These are phyloP conservation scores for Arctium minus DNA, from an alignment of 129 eudicot species.

Conservation along the genomic window DNA sequence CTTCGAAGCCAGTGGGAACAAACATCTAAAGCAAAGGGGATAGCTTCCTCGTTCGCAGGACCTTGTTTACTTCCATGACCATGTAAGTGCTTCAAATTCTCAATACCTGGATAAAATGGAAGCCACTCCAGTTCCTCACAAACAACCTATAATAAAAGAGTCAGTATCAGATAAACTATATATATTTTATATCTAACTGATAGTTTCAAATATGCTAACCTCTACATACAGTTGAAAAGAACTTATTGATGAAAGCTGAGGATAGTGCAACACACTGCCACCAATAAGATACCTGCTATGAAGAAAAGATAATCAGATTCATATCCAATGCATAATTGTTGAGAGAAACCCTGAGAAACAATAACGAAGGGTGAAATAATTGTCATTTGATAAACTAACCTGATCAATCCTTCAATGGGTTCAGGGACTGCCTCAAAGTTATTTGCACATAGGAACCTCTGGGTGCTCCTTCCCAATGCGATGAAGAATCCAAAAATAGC, in stretches of 20 bases:
- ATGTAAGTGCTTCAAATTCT: slow-evolving; percentile 40
- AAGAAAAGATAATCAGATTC: slow-evolving; percentile 8
- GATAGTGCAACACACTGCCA: slow-evolving; percentile 92
- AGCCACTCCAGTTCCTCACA: slow-evolving; percentile 99
- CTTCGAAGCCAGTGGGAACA: slow-evolving; percentile 86
- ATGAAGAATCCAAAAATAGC: slow-evolving; percentile 29
- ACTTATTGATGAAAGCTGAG: slow-evolving; percentile 93
- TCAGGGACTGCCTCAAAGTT: slow-evolving; percentile 62
- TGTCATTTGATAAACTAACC: slow-evolving; percentile 36
- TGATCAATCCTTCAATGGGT: slow-evolving; percentile 75
- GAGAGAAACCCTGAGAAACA: background rate
- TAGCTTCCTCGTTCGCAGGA: slow-evolving; percentile 81
- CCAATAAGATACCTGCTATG: slow-evolving; percentile 78
- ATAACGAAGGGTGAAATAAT: background rate
- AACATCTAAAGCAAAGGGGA: slow-evolving; percentile 75
- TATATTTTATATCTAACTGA: background rate
- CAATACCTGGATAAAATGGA: slow-evolving; percentile 75
- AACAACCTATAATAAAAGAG: slow-evolving; percentile 57
- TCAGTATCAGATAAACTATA: background rate
- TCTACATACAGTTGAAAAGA: slow-evolving; percentile 99
- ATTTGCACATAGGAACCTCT: slow-evolving; percentile 60
- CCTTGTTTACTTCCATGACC: slow-evolving; percentile 60
- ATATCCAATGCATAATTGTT: slow-evolving; percentile 4
- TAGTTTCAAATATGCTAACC: slow-evolving; percentile 59
- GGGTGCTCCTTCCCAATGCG: slow-evolving; percentile 42